Evolutionary conservation across 2,329 filamentous ascomycete species (phyloP).

Genomic region (Ceratocystis colombiana): DNA sequence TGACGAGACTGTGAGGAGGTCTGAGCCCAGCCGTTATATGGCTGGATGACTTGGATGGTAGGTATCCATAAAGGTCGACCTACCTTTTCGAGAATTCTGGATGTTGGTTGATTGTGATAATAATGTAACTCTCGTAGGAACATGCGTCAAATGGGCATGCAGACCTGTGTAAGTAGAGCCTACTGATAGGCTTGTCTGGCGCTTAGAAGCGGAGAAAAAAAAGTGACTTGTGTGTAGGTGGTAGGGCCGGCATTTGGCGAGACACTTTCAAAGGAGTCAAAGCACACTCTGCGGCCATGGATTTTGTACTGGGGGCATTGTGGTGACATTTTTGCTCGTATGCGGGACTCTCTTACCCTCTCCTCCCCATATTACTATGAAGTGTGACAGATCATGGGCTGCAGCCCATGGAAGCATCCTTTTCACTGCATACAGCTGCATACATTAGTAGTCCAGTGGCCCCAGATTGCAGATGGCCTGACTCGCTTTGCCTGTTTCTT

Average conservation of each 20-base stretch:
- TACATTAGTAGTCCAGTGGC: slow-evolving; percentile 10
- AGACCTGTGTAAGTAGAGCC: neutral
- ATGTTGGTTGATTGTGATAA: neutral
- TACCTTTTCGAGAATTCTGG: neutral
- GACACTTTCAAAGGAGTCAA: neutral
- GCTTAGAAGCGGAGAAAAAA: slow-evolving; percentile 1
- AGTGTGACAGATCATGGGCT: neutral
- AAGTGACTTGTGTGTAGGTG: neutral
- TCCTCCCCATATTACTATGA: neutral
- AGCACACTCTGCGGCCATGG: neutral
- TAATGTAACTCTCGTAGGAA: neutral
- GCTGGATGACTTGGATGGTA: neutral
- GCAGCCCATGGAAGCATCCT: slow-evolving; percentile 1
- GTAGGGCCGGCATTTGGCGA: neutral
- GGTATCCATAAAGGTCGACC: neutral
- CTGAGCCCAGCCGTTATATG: neutral
- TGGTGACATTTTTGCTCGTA: neutral
- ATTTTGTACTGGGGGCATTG: neutral
- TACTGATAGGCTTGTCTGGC: slow-evolving; percentile 4
- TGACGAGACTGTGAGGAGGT: neutral
- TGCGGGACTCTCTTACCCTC: neutral
- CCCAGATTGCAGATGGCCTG: neutral
- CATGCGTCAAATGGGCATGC: neutral
- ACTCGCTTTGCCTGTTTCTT: neutral
- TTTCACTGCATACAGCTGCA: neutral